These are phyloP conservation scores for Bryoglossum gracile DNA, from an alignment of 495 filamentous ascomycete species.

Conservation along the genomic window DNA sequence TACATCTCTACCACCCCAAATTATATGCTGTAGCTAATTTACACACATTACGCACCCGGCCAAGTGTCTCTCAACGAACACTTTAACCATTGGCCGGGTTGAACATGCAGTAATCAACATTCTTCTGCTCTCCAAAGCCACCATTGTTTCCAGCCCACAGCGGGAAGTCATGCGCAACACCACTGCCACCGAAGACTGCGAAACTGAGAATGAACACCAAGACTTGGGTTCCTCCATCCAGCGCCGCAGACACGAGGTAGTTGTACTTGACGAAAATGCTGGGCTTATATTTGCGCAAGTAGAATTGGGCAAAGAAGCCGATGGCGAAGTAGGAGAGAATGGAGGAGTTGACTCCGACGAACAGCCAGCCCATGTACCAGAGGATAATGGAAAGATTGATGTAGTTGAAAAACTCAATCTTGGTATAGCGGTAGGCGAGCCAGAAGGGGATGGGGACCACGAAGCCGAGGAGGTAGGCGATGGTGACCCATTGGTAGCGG, in stretches of 20 bases:
- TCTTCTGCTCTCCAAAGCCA: background rate
- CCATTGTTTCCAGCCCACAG: conserved; percentile 6
- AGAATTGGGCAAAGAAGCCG: conserved; percentile 42
- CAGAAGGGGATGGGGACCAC: conserved; percentile 32
- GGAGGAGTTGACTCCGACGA: conserved; percentile 33
- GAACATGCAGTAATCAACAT: conserved; percentile 13
- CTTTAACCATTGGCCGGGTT: conserved; percentile 8
- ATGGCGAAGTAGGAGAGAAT: conserved; percentile 30
- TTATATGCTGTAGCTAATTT: too few species aligned
- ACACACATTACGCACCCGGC: too few species aligned
- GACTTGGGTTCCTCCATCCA: conserved; percentile 46
- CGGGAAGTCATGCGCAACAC: conserved; percentile 4
- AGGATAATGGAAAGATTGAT: conserved; percentile 18
- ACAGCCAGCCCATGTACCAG: conserved; percentile 30
- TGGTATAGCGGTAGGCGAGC: conserved; percentile 18
- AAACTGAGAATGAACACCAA: conserved; percentile 52
- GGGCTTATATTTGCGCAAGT: conserved; percentile 42
- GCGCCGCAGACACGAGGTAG: conserved; percentile 47
- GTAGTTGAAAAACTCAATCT: conserved; percentile 6
- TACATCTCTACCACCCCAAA: too few species aligned
- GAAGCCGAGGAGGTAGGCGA: conserved; percentile 32
- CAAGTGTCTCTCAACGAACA: too few species aligned
- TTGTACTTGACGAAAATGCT: conserved; percentile 50
- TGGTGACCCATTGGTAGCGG: conserved; percentile 33
- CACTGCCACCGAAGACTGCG: conserved; percentile 44